Base-by-base conservation (phyloP, 768 basidiomycete genomes). In the Lentinula sp. region DNA sequence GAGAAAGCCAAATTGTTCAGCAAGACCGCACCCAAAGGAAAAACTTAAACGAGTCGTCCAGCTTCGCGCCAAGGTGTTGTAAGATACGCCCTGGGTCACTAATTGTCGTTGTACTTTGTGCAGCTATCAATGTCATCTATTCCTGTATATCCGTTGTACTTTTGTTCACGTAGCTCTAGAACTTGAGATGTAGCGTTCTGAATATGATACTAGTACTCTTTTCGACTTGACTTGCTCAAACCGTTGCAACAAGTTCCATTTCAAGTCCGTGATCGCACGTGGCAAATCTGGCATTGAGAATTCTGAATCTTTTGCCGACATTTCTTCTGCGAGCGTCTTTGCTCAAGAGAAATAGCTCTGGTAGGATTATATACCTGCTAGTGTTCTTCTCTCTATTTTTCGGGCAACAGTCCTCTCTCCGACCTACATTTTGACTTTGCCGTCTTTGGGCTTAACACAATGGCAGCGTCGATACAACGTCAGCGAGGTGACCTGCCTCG, bases 1-100 rank as follows among this genome's bases (percentile, higher is more conserved):
- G 95, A 95, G 74, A 95, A 95, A 77, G 94, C 94, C 54, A 92
- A 92, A 74, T 81, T 97, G 65, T 91, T 96, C 76, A 87, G 90
- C 76, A 97, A 95, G 80, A 86, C 82, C 13, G 79, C 90, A 18
- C 70, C 78, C 41, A 91, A 86, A 74, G 84, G 87, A 52, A 91
- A 81, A 75, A 81, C 86, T 42, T 91, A 33, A 56, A n/a, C n/a
- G 28, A 28, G 28, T 28, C 3, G 28, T 28, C 3, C 28, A 28
- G 28, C 28, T 28, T 28, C 28, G 28, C 28, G 28, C 28, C 28
- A 28, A 28, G 28, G 28, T 28, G 28, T 28, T 28, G 28, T 28
- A 28, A 28, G 28, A 28, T 28, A 28, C 28, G 28, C 28, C 28
- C 3, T 28, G 28, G 28, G 28, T 28, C 3, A 28, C 28, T 28